A percentile compares a stretch with the other conserved stretches of the same genome.
Conservation (phyloP, 306 rosid genomes). For the Cotoneaster glaucophyllus region DNA sequence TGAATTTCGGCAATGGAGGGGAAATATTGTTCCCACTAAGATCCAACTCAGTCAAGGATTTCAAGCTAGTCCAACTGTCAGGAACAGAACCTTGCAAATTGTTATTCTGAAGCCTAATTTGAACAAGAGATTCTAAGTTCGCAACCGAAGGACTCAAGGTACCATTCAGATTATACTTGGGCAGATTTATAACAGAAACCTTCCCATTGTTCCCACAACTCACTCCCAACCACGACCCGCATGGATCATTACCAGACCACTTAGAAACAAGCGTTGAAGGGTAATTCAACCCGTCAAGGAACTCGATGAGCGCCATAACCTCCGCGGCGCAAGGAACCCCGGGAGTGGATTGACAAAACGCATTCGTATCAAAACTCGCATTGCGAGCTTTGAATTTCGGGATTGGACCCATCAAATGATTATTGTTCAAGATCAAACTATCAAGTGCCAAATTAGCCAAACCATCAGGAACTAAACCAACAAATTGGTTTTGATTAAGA, state of each 20-base stretch:
- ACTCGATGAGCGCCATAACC: constrained; percentile 64
- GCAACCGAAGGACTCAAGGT: constrained; percentile 78
- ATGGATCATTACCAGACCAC: constrained; percentile 77
- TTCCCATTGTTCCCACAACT: constrained; percentile 39
- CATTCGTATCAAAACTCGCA: constrained; percentile 18
- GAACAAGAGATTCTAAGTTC: constrained; percentile 46
- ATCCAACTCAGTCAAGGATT: constrained; percentile 55
- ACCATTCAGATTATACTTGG: constrained; percentile 52
- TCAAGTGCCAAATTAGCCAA: constrained; percentile 49
- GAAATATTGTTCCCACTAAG: constrained; percentile 66
- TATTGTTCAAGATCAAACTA: constrained; percentile 62
- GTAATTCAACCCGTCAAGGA: constrained; percentile 58
- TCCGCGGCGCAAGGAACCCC: constrained; percentile 60
- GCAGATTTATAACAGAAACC: constrained; percentile 64
- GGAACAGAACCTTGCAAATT: constrained; percentile 60
- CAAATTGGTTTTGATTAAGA: constrained; percentile 70
- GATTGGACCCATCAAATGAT: constrained; percentile 77
- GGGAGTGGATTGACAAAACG: constrained; percentile 45
- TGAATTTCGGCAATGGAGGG: constrained; percentile 72
- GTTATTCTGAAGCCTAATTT: constrained; percentile 54
- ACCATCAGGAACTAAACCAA: constrained; percentile 64
- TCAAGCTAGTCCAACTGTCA: constrained; percentile 59
- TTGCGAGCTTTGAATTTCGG: constrained; percentile 56
- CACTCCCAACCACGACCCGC: constrained; percentile 73
- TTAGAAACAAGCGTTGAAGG: constrained; percentile 51